Evolutionary conservation across 768 basidiomycete genomes (phyloP).

Genomic region (Mycena albidolilacea): DNA sequence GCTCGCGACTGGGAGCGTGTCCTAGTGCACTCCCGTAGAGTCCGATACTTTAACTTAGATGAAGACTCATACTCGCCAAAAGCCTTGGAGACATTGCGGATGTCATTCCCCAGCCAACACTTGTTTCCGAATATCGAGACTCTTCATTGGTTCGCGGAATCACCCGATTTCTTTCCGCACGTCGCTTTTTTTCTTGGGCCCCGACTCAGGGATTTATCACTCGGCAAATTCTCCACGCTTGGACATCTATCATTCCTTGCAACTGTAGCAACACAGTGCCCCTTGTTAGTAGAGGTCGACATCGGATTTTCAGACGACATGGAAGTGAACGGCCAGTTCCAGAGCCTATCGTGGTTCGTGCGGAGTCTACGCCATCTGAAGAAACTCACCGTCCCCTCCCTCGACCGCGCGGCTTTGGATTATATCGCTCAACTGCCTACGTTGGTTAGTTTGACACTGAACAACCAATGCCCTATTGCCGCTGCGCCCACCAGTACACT

Average conservation of each 20-base stretch:
- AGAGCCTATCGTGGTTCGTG: neutral
- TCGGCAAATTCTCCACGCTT: neutral
- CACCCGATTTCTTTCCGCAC: neutral
- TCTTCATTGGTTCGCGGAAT: neutral
- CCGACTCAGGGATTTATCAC: neutral
- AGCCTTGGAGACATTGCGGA: neutral
- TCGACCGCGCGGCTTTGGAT: constrained; percentile 3
- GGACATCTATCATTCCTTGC: constrained; percentile 4
- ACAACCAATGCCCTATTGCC: neutral
- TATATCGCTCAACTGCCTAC: constrained; percentile 5
- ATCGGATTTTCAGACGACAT: neutral
- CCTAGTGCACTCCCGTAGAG: neutral
- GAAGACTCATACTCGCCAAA: neutral
- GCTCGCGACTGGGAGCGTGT: constrained; percentile 10
- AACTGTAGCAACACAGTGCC: neutral
- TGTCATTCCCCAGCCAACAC: neutral
- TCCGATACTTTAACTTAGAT: neutral
- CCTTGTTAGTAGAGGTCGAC: neutral
- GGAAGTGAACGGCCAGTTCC: neutral
- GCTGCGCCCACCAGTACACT: neutral
- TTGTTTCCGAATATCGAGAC: constrained; percentile 13
- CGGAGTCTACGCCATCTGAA: neutral
- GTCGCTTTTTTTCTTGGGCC: constrained; percentile 9
- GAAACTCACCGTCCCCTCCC: neutral
- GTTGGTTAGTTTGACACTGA: neutral